A percentile compares a stretch with the other conserved stretches of the same genome.
phyloP scores from a whole-genome alignment of 805 yeast genomes.

The Ogataea methanolica region DNA sequence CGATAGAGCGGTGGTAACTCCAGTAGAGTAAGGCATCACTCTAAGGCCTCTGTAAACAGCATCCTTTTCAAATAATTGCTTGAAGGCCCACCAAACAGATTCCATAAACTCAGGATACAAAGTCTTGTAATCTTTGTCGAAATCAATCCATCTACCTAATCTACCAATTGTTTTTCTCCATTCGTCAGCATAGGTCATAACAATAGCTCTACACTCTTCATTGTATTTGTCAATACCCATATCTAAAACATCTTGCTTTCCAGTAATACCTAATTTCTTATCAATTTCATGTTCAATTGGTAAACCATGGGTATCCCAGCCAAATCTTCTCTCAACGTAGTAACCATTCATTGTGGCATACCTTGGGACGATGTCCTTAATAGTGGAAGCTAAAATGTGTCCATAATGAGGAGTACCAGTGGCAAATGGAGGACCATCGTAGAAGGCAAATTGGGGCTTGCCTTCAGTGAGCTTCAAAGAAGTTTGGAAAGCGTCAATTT shows the following conservation, averaged over 20 bases:
- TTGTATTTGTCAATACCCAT: constrained; percentile 94
- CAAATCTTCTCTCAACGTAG: constrained; percentile 94
- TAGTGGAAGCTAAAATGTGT: constrained; percentile 93
- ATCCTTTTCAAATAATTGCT: constrained; percentile 77
- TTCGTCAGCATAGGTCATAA: constrained; percentile 92
- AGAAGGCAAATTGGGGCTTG: constrained; percentile 84
- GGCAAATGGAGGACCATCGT: constrained; percentile 99
- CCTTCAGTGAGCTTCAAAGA: constrained; percentile 80
- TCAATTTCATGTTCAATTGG: constrained; percentile 99
- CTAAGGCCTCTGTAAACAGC: constrained; percentile 92
- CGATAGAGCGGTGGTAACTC: constrained; percentile 91
- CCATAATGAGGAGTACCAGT: constrained; percentile 99
- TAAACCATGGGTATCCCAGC: constrained; percentile 99
- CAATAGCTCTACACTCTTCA: constrained; percentile 92
- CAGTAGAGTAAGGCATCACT: constrained; percentile 99
- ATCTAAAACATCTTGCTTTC: constrained; percentile 90
- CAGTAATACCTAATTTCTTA: constrained; percentile 89
- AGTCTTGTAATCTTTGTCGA: constrained; percentile 97
- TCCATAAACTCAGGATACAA: constrained; percentile 96
- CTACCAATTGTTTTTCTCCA: constrained; percentile 94
- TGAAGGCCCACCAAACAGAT: constrained; percentile 98
- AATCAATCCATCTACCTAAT: constrained; percentile 98
- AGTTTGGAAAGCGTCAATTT: constrained; percentile 89
- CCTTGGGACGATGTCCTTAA: constrained; percentile 95
- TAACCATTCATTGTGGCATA: constrained; percentile 97